Base-by-base conservation (phyloP, 495 filamentous ascomycete genomes). In the Astrocystis sublimbata region DNA sequence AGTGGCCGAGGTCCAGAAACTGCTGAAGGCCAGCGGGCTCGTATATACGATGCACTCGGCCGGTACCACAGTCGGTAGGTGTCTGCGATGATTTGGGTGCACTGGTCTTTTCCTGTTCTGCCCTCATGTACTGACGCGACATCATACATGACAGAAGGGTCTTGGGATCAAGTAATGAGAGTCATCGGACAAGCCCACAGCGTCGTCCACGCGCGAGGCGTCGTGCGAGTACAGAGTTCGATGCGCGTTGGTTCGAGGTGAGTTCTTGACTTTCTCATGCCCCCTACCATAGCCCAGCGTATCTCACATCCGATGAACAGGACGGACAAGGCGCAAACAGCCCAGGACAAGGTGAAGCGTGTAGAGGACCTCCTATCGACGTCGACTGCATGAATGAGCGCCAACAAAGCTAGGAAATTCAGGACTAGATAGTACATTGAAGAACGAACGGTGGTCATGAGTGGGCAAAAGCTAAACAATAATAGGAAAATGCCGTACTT, bases 161-260 rank as follows among this genome's bases (percentile, higher is more conserved):
- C 88, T 26, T 98, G 93, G 93, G 91, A 96, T 63, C 83, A 89
- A 42, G 92, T 96, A 33, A 92, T 94, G 83, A 82, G 77, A 58
- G 82, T 96, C 15, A 92, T 98, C 72, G 94, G 94, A 6, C 92
- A 96, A 75, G 92, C 91, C 15, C 94, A 98, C 77, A 84, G 81
- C 4, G 76, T 94, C 43, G 83, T 98, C 30, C 94, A 98, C 70
- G 77, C 88, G 65, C 86, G 86, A 52, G 94, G 93, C 28, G 84
- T 92, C 51, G 81, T 92, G 56, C 75, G 94, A 24, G 88, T 97
- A 30, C 94, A 98, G 78, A 89, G 85, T 41, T 92, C 94, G 74
- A 96, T 98, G 74, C 81, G 93, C 2, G 85, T 89, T 47, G 94
- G 94, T 6, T 89, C 89, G 56, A 88, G 91, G 91, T 93, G 71